A percentile compares a stretch with the other conserved stretches of the same genome.
phyloP scores from a whole-genome alignment of 345 rosid species.

The Corymbia maculata region DNA sequence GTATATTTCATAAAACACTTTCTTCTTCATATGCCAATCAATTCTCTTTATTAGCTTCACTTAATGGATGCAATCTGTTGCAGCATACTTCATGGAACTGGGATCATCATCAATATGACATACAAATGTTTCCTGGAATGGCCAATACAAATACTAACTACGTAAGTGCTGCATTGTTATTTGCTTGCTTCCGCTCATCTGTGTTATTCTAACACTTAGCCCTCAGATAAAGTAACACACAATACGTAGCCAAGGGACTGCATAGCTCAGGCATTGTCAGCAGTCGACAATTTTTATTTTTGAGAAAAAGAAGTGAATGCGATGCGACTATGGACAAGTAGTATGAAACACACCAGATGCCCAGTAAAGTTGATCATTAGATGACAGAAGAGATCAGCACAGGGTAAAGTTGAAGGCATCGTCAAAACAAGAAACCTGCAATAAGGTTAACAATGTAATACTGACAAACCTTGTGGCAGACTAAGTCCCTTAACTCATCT shows the following conservation, averaged over 20 bases:
- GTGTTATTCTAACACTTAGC: not conserved
- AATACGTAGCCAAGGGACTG: not conserved
- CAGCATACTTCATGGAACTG: not conserved
- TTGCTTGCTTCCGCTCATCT: not conserved
- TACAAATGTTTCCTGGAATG: not conserved
- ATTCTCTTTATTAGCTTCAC: not conserved
- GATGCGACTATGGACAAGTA: not conserved
- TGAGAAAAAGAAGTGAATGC: not conserved
- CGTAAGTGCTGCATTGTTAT: not conserved
- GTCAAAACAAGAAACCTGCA: not conserved
- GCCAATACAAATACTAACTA: not conserved
- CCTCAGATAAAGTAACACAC: not conserved
- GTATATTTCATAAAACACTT: not conserved
- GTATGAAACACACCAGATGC: not conserved
- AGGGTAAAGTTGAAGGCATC: not conserved
- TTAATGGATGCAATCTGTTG: not conserved
- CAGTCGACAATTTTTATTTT: not conserved
- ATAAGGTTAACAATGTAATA: not conserved
- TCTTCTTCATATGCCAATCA: not conserved
- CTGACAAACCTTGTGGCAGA: slow-evolving; percentile 74
- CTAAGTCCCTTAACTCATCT: slow-evolving; percentile 81
- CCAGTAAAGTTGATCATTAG: not conserved
- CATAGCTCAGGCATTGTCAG: not conserved
- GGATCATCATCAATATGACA: not conserved
- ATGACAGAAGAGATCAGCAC: not conserved